Base-by-base conservation (phyloP, 1,139 yeast genomes). In the Taphrina deformans region DNA sequence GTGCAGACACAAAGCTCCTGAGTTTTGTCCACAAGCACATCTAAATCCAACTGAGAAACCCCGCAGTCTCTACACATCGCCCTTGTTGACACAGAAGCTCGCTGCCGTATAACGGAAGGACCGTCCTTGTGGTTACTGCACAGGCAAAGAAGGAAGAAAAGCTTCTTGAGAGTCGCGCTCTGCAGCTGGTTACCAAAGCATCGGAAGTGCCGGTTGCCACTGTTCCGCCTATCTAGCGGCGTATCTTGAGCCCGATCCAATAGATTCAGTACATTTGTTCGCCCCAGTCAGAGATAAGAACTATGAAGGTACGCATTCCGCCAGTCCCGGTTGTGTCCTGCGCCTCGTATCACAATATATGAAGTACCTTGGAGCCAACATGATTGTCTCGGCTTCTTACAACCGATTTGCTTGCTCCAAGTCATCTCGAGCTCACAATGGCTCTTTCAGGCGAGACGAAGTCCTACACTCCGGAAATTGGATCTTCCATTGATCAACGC, bases 211-310 rank as follows among this genome's bases (percentile, higher is more conserved):
- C 48, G 48, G 21, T 27, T 21, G 48, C 48, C 48, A 44, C 48
- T 44, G n/a, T 7, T 44, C 48, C 24, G 48, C 27, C 48, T 44
- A 44, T 44, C 48, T 44, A 2, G 18, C 41, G 7, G 14, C 27
- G 18, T 44, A 44, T 44, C 48, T 44, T 38, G n/a, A n/a, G 14
- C 41, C 41, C 48, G 48, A n/a, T 18, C 48, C 48, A 44, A 23
- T 44, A 9, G 14, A 18, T 44, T n/a, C 24, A 9, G n/a, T 2
- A 7, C 41, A 38, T 38, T 18, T 38, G 18, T 12, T 38, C 18
- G 18, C 41, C 41, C 18, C 41, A 12, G 16, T 38, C 41, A 14
- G 6, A 12, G 14, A 12, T 14, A 3, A n/a, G n/a, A n/a, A n/a
- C 18, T 38, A 38, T 18, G 18, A 38, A 38, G 2, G 6, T 7